phyloP scores from a whole-genome alignment of 2,329 filamentous ascomycete species.

The Beauveria scarabaeidicola region DNA sequence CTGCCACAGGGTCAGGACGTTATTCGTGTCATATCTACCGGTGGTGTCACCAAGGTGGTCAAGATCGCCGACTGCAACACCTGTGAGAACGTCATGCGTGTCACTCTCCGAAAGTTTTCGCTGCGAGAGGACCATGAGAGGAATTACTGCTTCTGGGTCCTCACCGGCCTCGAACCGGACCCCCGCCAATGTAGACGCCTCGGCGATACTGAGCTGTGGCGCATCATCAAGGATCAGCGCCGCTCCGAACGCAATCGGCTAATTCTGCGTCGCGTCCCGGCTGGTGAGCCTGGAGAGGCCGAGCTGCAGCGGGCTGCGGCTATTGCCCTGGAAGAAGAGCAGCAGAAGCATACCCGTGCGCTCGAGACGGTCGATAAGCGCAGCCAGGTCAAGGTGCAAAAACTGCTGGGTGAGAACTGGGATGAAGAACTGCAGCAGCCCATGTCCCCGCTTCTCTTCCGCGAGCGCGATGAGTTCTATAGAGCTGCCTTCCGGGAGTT shows the following conservation, averaged over 20 bases:
- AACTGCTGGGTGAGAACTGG: slow-evolving; percentile 81
- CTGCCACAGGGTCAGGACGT: slow-evolving; percentile 80
- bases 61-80: slow-evolving; percentile 88
- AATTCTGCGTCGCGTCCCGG: slow-evolving; percentile 86
- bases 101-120: slow-evolving; percentile 79
- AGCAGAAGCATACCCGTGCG: slow-evolving; percentile 59
- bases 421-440: slow-evolving; percentile 74
- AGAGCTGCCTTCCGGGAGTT: slow-evolving; percentile 50
- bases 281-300: slow-evolving; percentile 77
- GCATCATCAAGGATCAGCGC: slow-evolving; percentile 79
- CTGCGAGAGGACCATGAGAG: slow-evolving; percentile 84
- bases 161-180: slow-evolving; percentile 77
- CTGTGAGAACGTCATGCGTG: slow-evolving; percentile 85
- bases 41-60: slow-evolving; percentile 84
- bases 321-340: slow-evolving; percentile 81
- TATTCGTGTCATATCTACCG: slow-evolving; percentile 88
- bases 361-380: slow-evolving; percentile 60
- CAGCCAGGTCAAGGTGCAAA: slow-evolving; percentile 80
- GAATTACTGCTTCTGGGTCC: slow-evolving; percentile 94
- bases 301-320: slow-evolving; percentile 82
- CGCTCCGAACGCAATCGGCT: slow-evolving; percentile 82
- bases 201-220: slow-evolving; percentile 79
- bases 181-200: slow-evolving; percentile 73
- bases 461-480: slow-evolving; percentile 61
- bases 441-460: slow-evolving; percentile 69